Evolutionary conservation across 495 filamentous ascomycete genomes (phyloP), one percentile per base, ranked within the genome.

Genomic region (Lepraria neglecta): DNA sequence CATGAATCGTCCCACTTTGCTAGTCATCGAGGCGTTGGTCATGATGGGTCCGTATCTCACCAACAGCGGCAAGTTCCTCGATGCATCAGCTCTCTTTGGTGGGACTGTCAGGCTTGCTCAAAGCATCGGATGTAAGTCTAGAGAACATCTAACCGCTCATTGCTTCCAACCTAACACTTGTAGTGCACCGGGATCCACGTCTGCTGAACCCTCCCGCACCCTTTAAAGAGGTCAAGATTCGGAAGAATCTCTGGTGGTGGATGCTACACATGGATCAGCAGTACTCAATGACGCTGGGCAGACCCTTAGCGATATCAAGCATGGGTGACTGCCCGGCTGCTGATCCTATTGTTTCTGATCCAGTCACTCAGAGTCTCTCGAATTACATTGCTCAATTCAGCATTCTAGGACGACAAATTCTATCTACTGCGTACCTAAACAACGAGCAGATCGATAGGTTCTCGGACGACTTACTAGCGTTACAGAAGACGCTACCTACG

Each of bases 251-350:
- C 3, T 79, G 76, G 76, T 79, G 76, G 76, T 78, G 76, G 76
- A 76, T 79, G 66, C 66, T 79, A 50, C 73, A 78, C 60, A 76
- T 78, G 76, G 76, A 79, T 60, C 73, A 77, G 66, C 72, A 78
- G 40, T 79, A 79, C 58, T 78, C 76, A 17, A 74, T 79, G 64
- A 76, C 76, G 1, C 69, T 78, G 0, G 76, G 76, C 15, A 65
- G 76, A 48, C 76, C 76, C 9, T 62, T 78, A 19, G 76, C 74
- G 3, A 77, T 79, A 38, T 77, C 75, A 40, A 76, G 73, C 47
- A 71, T 74, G 31, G 76, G 76, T 14, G 76, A 78, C 62, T 78
- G 76, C 62, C 74, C 71, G 12, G 66, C 75, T 3, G 73, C 76
- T 6, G 72, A 75, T 58, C 72, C 73, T 10, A 58, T 76, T 19